A percentile compares a stretch with the other conserved stretches of the same genome.
Conservation (phyloP, 768 basidiomycete genomes). For the Kwoniella botswanensis region DNA sequence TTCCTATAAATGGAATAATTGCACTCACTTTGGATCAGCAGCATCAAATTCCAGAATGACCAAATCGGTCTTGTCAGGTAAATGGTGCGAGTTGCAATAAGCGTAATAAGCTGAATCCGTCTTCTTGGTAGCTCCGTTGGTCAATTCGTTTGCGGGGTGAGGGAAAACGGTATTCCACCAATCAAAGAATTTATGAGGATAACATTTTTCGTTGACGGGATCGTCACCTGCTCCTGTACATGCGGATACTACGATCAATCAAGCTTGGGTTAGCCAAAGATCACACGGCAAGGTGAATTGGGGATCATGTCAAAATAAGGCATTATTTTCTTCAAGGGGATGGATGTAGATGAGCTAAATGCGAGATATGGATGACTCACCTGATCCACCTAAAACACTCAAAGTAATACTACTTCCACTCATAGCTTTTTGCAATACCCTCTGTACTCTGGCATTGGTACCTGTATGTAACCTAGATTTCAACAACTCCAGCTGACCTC, state of each 20-base stretch:
- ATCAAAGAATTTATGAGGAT: conserved; percentile 91
- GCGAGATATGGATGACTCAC: conserved; percentile 61
- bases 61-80: conserved; percentile 91
- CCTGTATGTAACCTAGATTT: conserved; percentile 78
- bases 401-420: conserved; percentile 86
- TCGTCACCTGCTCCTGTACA: conserved; percentile 94
- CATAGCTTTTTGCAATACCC: conserved; percentile 80
- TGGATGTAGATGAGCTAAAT: background rate
- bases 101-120: conserved; percentile 94
- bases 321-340: no score
- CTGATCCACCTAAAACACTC: conserved; percentile 84
- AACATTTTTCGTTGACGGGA: conserved; percentile 80
- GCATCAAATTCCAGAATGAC: conserved; percentile 94
- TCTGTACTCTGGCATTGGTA: conserved; percentile 79
- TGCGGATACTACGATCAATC: conserved; percentile 70
- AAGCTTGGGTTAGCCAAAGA: no score
- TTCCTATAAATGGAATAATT: background rate
- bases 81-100: conserved; percentile 88
- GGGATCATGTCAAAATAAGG: no score
- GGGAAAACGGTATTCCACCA: conserved; percentile 99
- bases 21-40: conserved; percentile 80
- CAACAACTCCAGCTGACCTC: conserved; percentile 74
- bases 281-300: no score
- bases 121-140: conserved; percentile 92
- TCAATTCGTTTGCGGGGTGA: conserved; percentile 94